phyloP scores from a whole-genome alignment of 805 yeast species.

The Metschnikowia peoriensis region DNA sequence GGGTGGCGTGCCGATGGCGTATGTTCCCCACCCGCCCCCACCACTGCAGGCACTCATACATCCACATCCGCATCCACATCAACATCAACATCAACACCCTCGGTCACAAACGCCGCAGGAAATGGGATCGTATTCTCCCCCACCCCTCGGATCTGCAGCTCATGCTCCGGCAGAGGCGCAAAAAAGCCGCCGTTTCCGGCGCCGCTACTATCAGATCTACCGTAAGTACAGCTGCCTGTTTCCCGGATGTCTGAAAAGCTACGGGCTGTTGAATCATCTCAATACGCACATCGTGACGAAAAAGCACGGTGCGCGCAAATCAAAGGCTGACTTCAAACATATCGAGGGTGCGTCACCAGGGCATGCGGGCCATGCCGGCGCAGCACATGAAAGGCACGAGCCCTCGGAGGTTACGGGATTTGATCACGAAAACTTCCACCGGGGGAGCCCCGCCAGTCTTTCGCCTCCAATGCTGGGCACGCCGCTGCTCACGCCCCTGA shows the following conservation, averaged over 20 bases:
- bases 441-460: no score
- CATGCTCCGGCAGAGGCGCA: conserved; percentile 1
- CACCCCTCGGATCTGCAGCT: neutral
- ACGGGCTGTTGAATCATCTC: conserved; percentile 42
- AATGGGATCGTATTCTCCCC: no score
- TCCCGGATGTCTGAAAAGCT: conserved; percentile 41
- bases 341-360: neutral
- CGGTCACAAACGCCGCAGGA: neutral
- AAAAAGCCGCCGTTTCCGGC: conserved; percentile 18
- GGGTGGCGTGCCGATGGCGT: neutral
- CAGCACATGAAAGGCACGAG: neutral
- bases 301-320: conserved; percentile 43
- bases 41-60: no score
- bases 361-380: conserved; percentile 4
- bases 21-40: neutral
- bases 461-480: neutral
- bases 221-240: conserved; percentile 33
- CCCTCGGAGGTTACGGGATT: neutral
- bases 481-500: neutral
- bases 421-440: neutral
- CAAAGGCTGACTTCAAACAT: conserved; percentile 39
- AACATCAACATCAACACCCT: neutral
- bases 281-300: conserved; percentile 46
- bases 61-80: no score
- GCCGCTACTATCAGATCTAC: conserved; percentile 20